phyloP scores from a whole-genome alignment of 192 early-diverging fungal species.

The Backusella mclennaniae region DNA sequence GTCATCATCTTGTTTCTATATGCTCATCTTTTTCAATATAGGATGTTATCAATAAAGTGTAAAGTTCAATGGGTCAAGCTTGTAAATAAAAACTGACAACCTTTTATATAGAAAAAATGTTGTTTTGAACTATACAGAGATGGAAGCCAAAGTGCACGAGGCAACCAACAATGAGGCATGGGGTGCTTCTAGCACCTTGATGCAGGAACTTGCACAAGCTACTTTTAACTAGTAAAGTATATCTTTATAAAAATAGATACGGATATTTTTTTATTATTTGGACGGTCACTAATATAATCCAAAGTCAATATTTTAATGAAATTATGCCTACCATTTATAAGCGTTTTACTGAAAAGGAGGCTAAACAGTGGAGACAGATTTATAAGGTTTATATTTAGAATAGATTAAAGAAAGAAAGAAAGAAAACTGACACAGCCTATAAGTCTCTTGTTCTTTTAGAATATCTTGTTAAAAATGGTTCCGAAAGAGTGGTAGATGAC shows the following conservation, averaged over 20 bases:
- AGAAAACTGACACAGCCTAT: neutral
- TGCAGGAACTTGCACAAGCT: constrained; percentile 90
- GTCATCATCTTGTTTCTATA: neutral
- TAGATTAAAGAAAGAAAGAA: neutral
- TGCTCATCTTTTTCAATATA: neutral
- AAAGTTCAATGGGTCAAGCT: neutral
- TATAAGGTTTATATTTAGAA: constrained; percentile 71
- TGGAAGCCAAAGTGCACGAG: constrained; percentile 89
- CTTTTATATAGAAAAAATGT: constrained; percentile 62
- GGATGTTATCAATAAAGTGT: constrained; percentile 48
- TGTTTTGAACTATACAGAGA: constrained; percentile 92
- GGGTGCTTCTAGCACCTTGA: constrained; percentile 90
- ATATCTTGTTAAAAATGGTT: constrained; percentile 93
- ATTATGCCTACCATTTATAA: constrained; percentile 94
- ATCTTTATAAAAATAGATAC: neutral
- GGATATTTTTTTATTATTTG: neutral
- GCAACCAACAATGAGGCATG: constrained; percentile 93
- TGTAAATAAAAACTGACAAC: neutral
- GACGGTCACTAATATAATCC: neutral
- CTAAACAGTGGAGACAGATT: constrained; percentile 87
- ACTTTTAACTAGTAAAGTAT: constrained; percentile 73
- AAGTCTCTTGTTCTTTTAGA: constrained; percentile 90
- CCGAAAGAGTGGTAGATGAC: constrained; percentile 89
- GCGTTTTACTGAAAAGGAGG: constrained; percentile 81
- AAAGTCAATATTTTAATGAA: constrained; percentile 89